Evolutionary conservation across 108 stramenopile genomes (phyloP), one percentile per base, ranked within the genome.

Genomic region (Cylindrotheca fusiformis): DNA sequence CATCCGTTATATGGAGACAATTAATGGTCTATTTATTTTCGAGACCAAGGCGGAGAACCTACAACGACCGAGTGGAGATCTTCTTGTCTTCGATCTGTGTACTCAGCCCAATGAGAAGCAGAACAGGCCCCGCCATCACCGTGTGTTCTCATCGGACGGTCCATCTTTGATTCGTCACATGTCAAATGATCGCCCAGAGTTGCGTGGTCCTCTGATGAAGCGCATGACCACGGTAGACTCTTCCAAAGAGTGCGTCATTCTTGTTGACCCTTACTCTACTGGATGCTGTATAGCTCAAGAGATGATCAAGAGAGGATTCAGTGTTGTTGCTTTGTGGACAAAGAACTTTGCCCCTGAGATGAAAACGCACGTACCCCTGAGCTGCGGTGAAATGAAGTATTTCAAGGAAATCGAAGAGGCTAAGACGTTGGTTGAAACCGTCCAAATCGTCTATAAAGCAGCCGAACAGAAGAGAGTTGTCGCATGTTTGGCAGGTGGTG

Each of bases 191-290:
- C 75, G 87, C 12, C 90, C 87, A 23, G 87, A 88, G 58, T 48
- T 91, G 46, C 84, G 90, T 46, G 74, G 67, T 12, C 55, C 67
- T 24, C 48, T 91, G 63, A 65, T 73, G 25, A 85, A 84, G 65
- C 51, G 79, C 8, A 86, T 88, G 80, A 91, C 90, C 4, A 91
- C 90, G 2, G 69, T 86, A 4, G 90, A 91, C 65, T 72, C 86
- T 26, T 86, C 86, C 3, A 83, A 86, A 57, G 87, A 94, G 65
- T 78, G 82, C 33, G 90, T 95, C 22, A 87, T 95, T 17, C 63
- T 98, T 19, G 86, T 96, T 4, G 93, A 96, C 63, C 94, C 95
- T 19, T 95, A 96, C 65, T 95, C 93, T 0, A 95, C 94, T n/a
- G 97, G 95, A 23, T 85, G 83, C 48, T 71, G 68, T 33, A 69